Conservation (phyloP, 768 basidiomycete genomes). For the Auriscalpium orientale region DNA sequence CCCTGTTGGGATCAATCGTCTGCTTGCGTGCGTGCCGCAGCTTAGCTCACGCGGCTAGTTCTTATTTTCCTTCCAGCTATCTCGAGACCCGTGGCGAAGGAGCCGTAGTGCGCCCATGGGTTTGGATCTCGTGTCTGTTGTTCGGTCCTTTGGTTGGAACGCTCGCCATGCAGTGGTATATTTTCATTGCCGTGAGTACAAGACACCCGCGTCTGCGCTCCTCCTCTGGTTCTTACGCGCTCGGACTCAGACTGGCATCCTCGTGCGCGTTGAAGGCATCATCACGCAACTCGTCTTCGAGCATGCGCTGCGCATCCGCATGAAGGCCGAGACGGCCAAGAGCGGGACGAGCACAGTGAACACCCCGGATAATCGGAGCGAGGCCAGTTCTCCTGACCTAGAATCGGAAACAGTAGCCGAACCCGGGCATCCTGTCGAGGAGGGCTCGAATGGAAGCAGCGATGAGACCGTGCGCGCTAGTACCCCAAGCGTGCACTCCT, state of each 20-base stretch:
- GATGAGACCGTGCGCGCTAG: constrained; percentile 1
- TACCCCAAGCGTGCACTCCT: constrained; percentile 2
- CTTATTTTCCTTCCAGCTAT: constrained; percentile 31
- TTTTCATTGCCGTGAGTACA: constrained; percentile 27
- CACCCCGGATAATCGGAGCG: neutral
- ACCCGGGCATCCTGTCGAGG: neutral
- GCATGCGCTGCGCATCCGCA: constrained; percentile 45
- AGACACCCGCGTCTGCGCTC: neutral
- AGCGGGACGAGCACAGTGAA: constrained; percentile 2
- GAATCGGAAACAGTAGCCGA: neutral
- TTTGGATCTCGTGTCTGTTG: constrained; percentile 54
- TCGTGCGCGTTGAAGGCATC: constrained; percentile 37
- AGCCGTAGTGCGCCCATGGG: constrained; percentile 52
- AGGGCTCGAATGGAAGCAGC: neutral
- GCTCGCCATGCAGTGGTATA: constrained; percentile 46
- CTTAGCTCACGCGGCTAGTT: neutral
- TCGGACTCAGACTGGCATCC: constrained; percentile 23
- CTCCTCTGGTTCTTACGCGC: neutral
- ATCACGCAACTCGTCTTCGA: constrained; percentile 49
- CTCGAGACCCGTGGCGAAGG: constrained; percentile 45
- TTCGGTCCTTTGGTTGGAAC: constrained; percentile 38
- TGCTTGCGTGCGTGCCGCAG: constrained; percentile 21
- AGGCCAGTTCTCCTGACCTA: neutral
- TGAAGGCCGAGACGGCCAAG: constrained; percentile 33
- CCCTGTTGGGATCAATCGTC: constrained; percentile 25